Evolutionary conservation across 192 early-diverging fungal species (phyloP).

Genomic region (Backusella sp.): DNA sequence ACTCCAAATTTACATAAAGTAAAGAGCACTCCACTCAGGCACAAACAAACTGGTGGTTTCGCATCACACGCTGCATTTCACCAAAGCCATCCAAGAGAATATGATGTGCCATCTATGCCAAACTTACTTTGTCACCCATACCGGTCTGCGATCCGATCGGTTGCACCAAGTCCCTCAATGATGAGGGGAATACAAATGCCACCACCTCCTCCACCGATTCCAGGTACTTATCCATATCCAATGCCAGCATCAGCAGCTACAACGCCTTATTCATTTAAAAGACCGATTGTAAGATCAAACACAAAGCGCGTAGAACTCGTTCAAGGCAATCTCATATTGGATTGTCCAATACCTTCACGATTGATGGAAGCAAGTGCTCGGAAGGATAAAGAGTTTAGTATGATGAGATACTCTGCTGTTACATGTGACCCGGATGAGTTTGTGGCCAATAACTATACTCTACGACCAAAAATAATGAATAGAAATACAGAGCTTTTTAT

Average conservation of each 20-base stretch:
- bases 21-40: background rate
- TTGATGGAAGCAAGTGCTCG: slow-evolving; percentile 53
- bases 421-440: slow-evolving; percentile 90
- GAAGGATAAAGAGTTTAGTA: slow-evolving; percentile 80
- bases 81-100: background rate
- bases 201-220: background rate
- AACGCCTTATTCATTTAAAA: background rate
- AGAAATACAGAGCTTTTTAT: slow-evolving; percentile 77
- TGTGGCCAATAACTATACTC: slow-evolving; percentile 66
- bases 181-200: background rate
- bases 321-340: slow-evolving; percentile 71
- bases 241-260: background rate
- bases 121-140: slow-evolving; percentile 4
- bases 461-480: slow-evolving; percentile 59
- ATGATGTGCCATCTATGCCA: background rate
- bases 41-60: background rate
- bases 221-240: background rate
- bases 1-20: background rate
- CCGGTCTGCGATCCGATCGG: background rate
- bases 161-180: slow-evolving; percentile 1
- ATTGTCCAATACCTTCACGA: slow-evolving; percentile 67
- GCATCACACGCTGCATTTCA: background rate
- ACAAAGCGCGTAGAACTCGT: slow-evolving; percentile 61
- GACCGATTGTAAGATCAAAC: background rate
- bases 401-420: slow-evolving; percentile 92